phyloP scores from a whole-genome alignment of 345 rosid species.

The Acer campestre region DNA sequence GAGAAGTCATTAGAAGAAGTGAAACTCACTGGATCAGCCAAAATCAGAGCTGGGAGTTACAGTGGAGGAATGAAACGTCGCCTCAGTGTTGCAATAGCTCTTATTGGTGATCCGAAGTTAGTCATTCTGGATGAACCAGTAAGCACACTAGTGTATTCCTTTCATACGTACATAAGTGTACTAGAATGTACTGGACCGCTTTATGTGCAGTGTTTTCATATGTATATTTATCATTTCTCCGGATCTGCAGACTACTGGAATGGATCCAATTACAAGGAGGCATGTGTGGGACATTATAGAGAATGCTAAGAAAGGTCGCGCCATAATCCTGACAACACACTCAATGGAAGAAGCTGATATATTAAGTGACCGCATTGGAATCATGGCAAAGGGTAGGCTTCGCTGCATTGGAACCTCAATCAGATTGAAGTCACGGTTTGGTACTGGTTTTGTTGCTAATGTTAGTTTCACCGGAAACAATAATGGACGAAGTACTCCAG shows the following conservation, averaged over 20 bases:
- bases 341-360: conserved; percentile 98
- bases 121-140: conserved; percentile 92
- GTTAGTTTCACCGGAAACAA: conserved; percentile 64
- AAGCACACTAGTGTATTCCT: neutral
- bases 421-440: conserved; percentile 86
- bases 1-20: conserved; percentile 73
- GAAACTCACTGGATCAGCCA: conserved; percentile 62
- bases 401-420: conserved; percentile 88
- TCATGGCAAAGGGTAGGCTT: conserved; percentile 95
- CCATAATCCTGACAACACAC: conserved; percentile 85
- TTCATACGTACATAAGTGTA: neutral
- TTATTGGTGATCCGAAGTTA: conserved; percentile 82
- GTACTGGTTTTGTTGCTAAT: conserved; percentile 83
- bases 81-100: conserved; percentile 89
- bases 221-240: neutral
- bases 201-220: conserved; percentile 5
- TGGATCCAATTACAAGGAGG: conserved; percentile 95
- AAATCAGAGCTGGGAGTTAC: conserved; percentile 82
- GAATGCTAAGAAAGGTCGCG: conserved; percentile 79
- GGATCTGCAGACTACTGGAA: conserved; percentile 73
- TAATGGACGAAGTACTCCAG: conserved; percentile 36
- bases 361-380: conserved; percentile 86
- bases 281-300: conserved; percentile 95
- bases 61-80: conserved; percentile 99
- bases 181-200: neutral